Evolutionary conservation across 2,329 filamentous ascomycete genomes (phyloP), one percentile per base, ranked within the genome.

Genomic region (Penicillium paneum): DNA sequence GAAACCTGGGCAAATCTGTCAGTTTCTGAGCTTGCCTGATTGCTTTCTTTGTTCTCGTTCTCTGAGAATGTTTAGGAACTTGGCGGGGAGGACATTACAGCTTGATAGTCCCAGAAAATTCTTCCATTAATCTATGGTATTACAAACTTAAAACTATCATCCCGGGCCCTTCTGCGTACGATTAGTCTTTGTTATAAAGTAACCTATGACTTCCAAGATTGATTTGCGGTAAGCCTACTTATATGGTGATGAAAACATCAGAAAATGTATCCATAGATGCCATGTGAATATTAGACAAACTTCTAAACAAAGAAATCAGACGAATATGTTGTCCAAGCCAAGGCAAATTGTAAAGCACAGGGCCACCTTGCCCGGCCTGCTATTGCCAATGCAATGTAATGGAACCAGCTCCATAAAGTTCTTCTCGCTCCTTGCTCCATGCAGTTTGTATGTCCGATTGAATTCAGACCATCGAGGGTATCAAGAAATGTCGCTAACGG

Each of bases 41-140:
- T n/a, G n/a, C n/a, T 52, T 39, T 35, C 55, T 52, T 47, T 57
- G 11, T 45, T 44, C 52, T 44, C 32, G 29, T 43, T 38, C 52
- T 24, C 34, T 38, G 55, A 13, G 38, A 21, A 52, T 49, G 28
- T 32, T 46, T 39, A 42, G 53, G 41, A 42, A 52, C 42, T 46
- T 15, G 38, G 43, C 34, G 28, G 54, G 49, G 51, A 54, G 58
- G 51, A 62, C 59, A 52, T 60, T 55, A 42, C 54, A 57, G 59
- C 59, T 62, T 39, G 54, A 55, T 61, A 61, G 57, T 62, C 51
- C 54, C 53, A 46, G 55, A 57, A 45, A 55, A 65, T 54, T 43
- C 42, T 65, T 58, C 58, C 41, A 55, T 60, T 60, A 66, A 63
- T 61, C 40, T 52, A 65, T 52, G 52, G 64, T 60, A 63, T 55